Conservation (phyloP, 176 grass and related monocot genomes). For the Dactylis glomerata region DNA sequence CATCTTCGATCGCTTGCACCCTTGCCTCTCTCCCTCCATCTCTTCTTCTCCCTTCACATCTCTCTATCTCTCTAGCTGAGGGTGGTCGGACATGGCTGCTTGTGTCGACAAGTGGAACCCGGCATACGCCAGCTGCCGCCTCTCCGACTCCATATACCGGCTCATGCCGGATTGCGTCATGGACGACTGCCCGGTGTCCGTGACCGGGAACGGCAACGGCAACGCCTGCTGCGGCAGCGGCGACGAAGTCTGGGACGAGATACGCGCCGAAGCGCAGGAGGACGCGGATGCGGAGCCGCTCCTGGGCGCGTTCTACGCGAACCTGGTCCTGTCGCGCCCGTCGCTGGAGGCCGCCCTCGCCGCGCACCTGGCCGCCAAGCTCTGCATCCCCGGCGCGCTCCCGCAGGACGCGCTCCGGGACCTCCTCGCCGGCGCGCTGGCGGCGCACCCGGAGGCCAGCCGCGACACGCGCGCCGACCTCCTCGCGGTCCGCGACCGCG, state of each 20-base stretch:
- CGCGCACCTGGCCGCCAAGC: conserved; percentile 58
- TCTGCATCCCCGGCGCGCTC: conserved; percentile 53
- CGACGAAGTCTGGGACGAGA: conserved; percentile 57
- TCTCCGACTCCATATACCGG: conserved; percentile 16
- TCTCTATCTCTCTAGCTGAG: neutral
- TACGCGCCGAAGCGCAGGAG: conserved; percentile 58
- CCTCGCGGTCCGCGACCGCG: conserved; percentile 57
- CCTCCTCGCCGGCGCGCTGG: conserved; percentile 40
- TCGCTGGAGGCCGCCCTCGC: conserved; percentile 77
- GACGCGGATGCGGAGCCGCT: conserved; percentile 63
- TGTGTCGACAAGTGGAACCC: conserved; percentile 70
- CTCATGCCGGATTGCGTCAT: neutral
- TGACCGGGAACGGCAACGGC: neutral
- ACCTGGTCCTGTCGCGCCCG: conserved; percentile 52
- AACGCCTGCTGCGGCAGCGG: neutral
- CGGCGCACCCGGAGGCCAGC: conserved; percentile 32
- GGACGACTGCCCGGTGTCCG: neutral
- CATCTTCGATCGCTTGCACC: neutral
- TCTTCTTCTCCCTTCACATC: neutral
- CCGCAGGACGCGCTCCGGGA: conserved; percentile 47
- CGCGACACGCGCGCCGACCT: conserved; percentile 63
- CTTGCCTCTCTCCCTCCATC: neutral
- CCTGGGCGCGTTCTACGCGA: conserved; percentile 54
- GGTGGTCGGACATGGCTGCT: conserved; percentile 47
- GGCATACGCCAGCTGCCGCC: conserved; percentile 4